Base-by-base conservation (phyloP, 2,329 filamentous ascomycete species). In the Saccharata proteae region DNA sequence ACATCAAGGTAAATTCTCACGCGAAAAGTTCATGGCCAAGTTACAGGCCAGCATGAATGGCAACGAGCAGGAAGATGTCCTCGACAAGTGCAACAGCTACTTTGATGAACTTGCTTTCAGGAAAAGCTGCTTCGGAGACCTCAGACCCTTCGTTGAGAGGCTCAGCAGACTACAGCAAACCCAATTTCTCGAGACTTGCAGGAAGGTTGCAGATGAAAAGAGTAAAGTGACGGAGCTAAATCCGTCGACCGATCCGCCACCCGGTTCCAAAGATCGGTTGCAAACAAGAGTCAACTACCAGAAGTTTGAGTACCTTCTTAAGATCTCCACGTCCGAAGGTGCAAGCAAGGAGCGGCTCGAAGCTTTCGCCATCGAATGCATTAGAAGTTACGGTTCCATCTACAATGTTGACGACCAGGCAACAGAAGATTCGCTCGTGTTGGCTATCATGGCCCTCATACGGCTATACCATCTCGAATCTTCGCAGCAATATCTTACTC, bases 51-150 rank as follows among this genome's bases (percentile, higher is more conserved):
- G 27, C 2, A 26, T 26, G 8, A 21, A 23, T n/a, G n/a, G n/a
- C n/a, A n/a, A n/a, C 10, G 28, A 27, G 15, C 22, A 35, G 9
- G 33, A 30, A 1, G 28, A 30, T 11, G n/a, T 31, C 10, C 17
- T 31, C 14, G 25, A 27, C 9, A 27, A 24, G 9, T 30, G 28
- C 28, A 21, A 8, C 19, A 18, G 28, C 4, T 35, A 35, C 19
- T 21, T 26, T 11, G 4, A 9, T 11, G 33, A 26, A 3, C 31
- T 35, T 12, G 13, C 33, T 18, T 27, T 27, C 11, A 29, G 31
- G 19, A 25, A 31, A 12, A 26, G 24, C 14, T 35, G 33, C 12
- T 35, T 35, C n/a, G 33, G 31, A 6, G 33, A 35, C 15, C 18
- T 35, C 10, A 25, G 27, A 4, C 34, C 29, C n/a, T 36, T 32